Base-by-base conservation (phyloP, 805 yeast genomes). In the Torulaspora microellipsoides region DNA sequence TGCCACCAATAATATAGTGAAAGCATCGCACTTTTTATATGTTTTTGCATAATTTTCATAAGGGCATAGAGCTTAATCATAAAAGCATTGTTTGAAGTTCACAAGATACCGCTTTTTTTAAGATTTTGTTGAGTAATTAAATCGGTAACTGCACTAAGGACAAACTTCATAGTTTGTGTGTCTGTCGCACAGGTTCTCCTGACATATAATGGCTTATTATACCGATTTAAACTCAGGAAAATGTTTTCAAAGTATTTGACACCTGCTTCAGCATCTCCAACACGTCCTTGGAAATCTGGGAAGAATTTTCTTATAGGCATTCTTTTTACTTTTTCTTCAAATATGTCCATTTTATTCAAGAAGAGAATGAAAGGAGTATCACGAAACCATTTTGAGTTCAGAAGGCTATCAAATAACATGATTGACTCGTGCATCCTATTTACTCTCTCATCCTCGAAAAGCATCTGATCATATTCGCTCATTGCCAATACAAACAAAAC, bases 171-270 rank as follows among this genome's bases (percentile, higher is more conserved):
- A 25, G 89, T 78, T 43, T 78, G 72, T 0, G 95, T 78, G 62
- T 93, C 98, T 0, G 99, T 93, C 0, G 99, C 99, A 67, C 97
- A 89, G 1, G 99, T 93, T 52, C 89, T 71, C 67, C 89, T 96
- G 15, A 87, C 84, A 60, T 93, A 93, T 27, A 93, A 76, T n/a
- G 89, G 91, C 36, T 78, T 74, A 27, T 79, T 75, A 3, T 75
- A 62, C 48, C 77, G 69, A 61, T 89, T 87, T 47, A 85, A 62
- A 42, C 76, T 70, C 45, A 83, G 58, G 53, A 89, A 86, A 38
- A 78, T 66, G 33, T 70, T 68, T 57, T 85, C 95, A 59, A 91
- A 84, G 59, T 78, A 89, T 51, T 75, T 74, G 15, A 81, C 60
- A 3, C 87, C 91, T 33, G 79, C 83, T 38, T 81, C 83, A 9